Percentiles rank a stretch among this genome's conserved stretches.
Conservation (phyloP, 495 filamentous ascomycete species). For the Aspergillus funiculosus region DNA sequence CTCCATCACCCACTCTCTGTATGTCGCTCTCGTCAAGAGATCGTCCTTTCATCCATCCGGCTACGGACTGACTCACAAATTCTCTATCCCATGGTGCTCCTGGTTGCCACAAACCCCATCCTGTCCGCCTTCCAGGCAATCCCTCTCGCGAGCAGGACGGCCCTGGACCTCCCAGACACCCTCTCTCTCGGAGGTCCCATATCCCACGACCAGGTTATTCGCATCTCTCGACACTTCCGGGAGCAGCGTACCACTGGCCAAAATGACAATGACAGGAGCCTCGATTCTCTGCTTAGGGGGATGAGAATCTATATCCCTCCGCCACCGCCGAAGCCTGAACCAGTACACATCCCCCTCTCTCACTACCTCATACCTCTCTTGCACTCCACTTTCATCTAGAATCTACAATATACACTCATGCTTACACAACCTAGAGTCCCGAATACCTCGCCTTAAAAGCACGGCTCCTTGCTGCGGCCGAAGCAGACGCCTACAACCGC, state of each 20-base stretch:
- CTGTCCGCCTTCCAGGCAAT: conserved; percentile 54
- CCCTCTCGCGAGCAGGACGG: conserved; percentile 24
- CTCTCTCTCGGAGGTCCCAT: conserved; percentile 61
- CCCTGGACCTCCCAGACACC: conserved; percentile 32
- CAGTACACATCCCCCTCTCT: background rate
- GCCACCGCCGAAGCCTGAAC: too few species aligned
- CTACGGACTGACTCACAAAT: background rate
- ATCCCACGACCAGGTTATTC: conserved; percentile 71
- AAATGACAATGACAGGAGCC: conserved; percentile 24
- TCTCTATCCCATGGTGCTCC: conserved; percentile 60
- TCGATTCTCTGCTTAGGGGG: conserved; percentile 65
- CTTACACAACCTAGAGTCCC: conserved; percentile 50
- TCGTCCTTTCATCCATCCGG: background rate
- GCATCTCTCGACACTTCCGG: conserved; percentile 53
- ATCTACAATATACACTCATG: conserved; percentile 9
- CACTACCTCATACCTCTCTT: background rate
- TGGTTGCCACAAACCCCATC: conserved; percentile 67
- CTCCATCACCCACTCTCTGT: background rate
- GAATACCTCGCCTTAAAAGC: conserved; percentile 91
- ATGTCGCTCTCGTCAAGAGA: too few species aligned
- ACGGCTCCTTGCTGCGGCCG: conserved; percentile 70
- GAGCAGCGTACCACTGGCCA: conserved; percentile 14
- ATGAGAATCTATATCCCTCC: conserved; percentile 64
- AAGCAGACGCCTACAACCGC: conserved; percentile 71
- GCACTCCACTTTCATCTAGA: background rate